Evolutionary conservation across 2,329 filamentous ascomycete genomes (phyloP), one percentile per base, ranked within the genome.

Genomic region (Endothia cerciana): DNA sequence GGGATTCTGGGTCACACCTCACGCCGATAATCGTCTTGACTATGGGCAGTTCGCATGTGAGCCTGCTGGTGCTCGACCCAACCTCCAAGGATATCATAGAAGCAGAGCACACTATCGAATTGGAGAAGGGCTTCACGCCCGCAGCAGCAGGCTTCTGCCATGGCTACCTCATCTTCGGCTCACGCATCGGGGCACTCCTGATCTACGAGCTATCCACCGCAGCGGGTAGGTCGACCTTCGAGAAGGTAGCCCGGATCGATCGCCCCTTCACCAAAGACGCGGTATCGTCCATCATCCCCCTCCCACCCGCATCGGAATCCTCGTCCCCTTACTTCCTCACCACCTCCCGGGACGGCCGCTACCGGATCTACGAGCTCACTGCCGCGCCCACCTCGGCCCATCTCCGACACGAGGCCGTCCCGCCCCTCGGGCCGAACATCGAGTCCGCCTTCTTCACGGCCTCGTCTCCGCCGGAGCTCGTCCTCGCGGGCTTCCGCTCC

Each of bases 401-500:
- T 13, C 81, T 90, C 0, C 78, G 91, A 5, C 92, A 97, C 75
- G 86, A 89, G 70, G 86, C 89, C 0, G 80, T 82, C 3, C 86
- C 91, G 1, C 88, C 91, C 0, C 87, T 96, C 53, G 91, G 91
- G 0, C 89, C 90, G 0, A 88, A 92, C 70, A 85, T 97, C 45
- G 92, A 96, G 75, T 88, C 89, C 0, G 84, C 90, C 0, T 89
- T 87, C 78, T 85, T 94, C 66, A 71, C 71, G 43, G 65, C 68
- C 11, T 60, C 72, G 45, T 65, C 71, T 1, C 76, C 76, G 0
- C 75, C 80, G 1, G 83, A 91, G 57, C 79, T 97, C 0, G 80
- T 93, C 36, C 79, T 97, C 15, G 91, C 89, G 74, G 94, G 94
- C 3, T 98, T 97, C 78, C 88, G 87, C 64, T 88, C 91, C 74